These are phyloP conservation scores for Carex scoparia DNA, from an alignment of 176 grass and related monocot genomes.

Conservation along the genomic window DNA sequence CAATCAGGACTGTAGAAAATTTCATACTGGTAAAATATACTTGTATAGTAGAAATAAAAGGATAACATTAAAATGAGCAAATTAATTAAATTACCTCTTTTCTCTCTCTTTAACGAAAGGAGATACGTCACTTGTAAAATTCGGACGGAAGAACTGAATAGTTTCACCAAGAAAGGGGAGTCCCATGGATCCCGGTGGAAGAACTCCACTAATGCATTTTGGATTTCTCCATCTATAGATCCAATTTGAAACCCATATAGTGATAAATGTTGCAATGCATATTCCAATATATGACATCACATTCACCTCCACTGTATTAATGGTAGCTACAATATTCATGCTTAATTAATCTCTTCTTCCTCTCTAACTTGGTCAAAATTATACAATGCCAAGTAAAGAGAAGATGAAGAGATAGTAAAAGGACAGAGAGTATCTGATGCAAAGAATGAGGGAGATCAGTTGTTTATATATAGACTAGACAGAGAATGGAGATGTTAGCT, in stretches of 20 bases:
- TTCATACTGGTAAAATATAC: background rate
- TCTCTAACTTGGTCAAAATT: background rate
- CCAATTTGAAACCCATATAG: conserved; percentile 28
- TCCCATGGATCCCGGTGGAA: conserved; percentile 69
- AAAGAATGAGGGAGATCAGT: background rate
- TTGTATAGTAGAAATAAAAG: background rate
- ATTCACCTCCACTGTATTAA: conserved; percentile 15
- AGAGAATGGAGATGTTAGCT: conserved; percentile 30
- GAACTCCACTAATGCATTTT: conserved; percentile 32
- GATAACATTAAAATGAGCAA: background rate
- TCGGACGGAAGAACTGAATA: conserved; percentile 58
- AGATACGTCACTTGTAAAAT: conserved; percentile 51
- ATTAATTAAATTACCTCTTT: conserved; percentile 25
- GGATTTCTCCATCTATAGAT: conserved; percentile 51
- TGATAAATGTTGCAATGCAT: background rate
- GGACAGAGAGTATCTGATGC: background rate
- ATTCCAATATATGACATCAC: conserved; percentile 47
- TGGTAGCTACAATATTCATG: conserved; percentile 27
- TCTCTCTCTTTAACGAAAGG: conserved; percentile 55
- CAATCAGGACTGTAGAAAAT: background rate
- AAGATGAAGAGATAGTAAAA: background rate
- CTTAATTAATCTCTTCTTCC: background rate
- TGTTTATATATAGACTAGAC: conserved; percentile 32
- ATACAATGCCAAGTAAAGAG: background rate
- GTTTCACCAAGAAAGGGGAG: conserved; percentile 62